Base-by-base conservation (phyloP, 768 basidiomycete genomes). In the Podaxis carcinomalis region DNA sequence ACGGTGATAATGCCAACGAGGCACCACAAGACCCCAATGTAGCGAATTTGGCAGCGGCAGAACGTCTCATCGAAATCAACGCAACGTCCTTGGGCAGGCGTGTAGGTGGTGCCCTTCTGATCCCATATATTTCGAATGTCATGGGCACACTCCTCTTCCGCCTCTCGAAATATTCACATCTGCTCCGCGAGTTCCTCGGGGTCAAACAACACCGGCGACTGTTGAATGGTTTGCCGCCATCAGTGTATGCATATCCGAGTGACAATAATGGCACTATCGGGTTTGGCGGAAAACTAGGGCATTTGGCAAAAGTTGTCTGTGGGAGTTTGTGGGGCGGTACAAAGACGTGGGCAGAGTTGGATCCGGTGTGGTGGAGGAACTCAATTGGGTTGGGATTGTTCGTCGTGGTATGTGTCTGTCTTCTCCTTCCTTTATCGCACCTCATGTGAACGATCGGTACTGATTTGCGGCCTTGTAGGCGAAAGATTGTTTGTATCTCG, bases 351-450 rank as follows among this genome's bases (percentile, higher is more conserved):
- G 77, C 81, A 3, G 83, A 84, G 64, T 79, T 80, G 47, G 90
- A 91, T 70, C 90, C 90, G 13, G 86, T 91, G 14, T 92, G 90
- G 78, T 82, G 88, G 88, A 77, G 89, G 54, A 91, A 91, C 67
- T 74, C 83, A 5, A 66, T 91, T 49, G 89, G 89, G 0, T 74
- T 90, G 1, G 88, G 87, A 0, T 64, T 90, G 6, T 91, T 89
- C 68, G 77, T 87, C 3, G 77, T 87, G 60, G 88, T 89, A 68
- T 62, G 84, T 68, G 23, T 19, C 19, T 19, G 11, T 19, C 23
- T 49, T 14, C 21, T 5, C 47, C 25, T n/a, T 14, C 6, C 5
- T 42, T 16, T 44, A 19, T 21, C 19, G 9, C 10, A 25, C 19
- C 5, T 6, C 47, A 49, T 10, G 9, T 49, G 40, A 13, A 16